These are phyloP conservation scores for Fusarium annulatum DNA, from an alignment of 2,329 filamentous ascomycete genomes.

Conservation along the genomic window DNA sequence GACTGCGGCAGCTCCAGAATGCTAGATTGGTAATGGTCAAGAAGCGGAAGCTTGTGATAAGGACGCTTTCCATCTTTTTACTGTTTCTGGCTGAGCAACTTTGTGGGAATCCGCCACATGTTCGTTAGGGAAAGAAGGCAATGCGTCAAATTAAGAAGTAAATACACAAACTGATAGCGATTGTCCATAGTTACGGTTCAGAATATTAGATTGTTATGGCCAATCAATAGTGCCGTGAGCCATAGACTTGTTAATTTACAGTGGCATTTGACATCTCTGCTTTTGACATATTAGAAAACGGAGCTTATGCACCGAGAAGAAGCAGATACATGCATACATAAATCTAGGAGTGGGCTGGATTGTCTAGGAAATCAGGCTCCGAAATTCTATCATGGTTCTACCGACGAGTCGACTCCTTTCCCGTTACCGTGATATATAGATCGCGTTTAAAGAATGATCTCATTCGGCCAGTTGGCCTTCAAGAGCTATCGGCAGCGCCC, in stretches of 20 bases:
- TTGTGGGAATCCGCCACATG: fast-evolving
- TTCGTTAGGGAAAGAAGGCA: fast-evolving
- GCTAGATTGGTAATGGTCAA: not conserved
- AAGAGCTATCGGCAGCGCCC: no score
- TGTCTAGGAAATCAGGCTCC: no score
- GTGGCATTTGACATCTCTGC: not conserved
- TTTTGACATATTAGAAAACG: not conserved
- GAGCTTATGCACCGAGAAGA: fast-evolving
- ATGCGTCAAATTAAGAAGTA: fast-evolving
- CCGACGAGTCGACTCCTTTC: no score
- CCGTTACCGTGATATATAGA: no score
- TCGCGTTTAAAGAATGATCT: no score
- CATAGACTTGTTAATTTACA: not conserved
- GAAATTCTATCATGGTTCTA: no score
- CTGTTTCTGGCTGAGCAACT: fast-evolving
- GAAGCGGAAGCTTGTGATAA: fast-evolving
- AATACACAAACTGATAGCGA: fast-evolving
- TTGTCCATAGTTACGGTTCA: fast-evolving
- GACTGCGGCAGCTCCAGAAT: not conserved
- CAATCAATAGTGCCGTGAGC: not conserved
- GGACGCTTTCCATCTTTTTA: fast-evolving
- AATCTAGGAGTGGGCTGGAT: no score
- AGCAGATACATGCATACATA: not conserved
- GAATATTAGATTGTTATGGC: fast-evolving
- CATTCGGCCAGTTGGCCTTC: no score